These are phyloP conservation scores for Miscanthus lutarioriparius DNA, from an alignment of 176 grass and related monocot genomes.

Conservation along the genomic window DNA sequence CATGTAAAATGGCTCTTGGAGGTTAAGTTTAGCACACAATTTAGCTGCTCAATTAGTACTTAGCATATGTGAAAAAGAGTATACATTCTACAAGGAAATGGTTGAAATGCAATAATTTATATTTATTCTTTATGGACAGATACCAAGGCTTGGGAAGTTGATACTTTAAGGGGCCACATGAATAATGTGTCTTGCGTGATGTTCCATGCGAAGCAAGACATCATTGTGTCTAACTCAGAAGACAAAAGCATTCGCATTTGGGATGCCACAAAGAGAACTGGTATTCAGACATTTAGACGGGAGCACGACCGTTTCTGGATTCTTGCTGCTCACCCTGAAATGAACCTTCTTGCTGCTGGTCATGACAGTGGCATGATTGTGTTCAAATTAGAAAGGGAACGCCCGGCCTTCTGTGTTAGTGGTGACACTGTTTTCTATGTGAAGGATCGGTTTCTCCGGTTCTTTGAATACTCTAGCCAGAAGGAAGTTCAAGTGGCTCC, in stretches of 20 bases:
- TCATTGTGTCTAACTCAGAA: slow-evolving; percentile 97
- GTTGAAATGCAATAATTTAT: not conserved
- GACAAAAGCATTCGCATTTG: slow-evolving; percentile 98
- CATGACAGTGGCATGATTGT: slow-evolving; percentile 98
- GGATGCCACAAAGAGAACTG: slow-evolving; percentile 97
- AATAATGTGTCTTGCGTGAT: slow-evolving; percentile 97
- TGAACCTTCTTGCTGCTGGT: slow-evolving; percentile 96
- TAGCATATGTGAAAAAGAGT: not conserved
- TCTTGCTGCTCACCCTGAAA: slow-evolving; percentile 88
- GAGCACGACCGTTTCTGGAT: slow-evolving; percentile 99
- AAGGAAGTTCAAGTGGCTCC: slow-evolving; percentile 89
- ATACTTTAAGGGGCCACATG: slow-evolving; percentile 97
- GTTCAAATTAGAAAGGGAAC: slow-evolving; percentile 95
- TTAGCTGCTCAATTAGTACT: not conserved
- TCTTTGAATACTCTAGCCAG: slow-evolving; percentile 73
- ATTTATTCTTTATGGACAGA: slow-evolving; percentile 52
- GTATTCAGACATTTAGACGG: slow-evolving; percentile 88
- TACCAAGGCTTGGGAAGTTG: slow-evolving; percentile 98
- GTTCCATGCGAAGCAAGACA: slow-evolving; percentile 98
- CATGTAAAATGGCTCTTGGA: not conserved
- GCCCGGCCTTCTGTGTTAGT: slow-evolving; percentile 84
- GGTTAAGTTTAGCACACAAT: not conserved
- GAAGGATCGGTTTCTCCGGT: slow-evolving; percentile 90
- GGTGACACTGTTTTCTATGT: slow-evolving; percentile 82
- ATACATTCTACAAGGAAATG: not conserved